Evolutionary conservation across 768 basidiomycete genomes (phyloP), one percentile per base, ranked within the genome.

Genomic region (Dictyophora rubrovolvata): DNA sequence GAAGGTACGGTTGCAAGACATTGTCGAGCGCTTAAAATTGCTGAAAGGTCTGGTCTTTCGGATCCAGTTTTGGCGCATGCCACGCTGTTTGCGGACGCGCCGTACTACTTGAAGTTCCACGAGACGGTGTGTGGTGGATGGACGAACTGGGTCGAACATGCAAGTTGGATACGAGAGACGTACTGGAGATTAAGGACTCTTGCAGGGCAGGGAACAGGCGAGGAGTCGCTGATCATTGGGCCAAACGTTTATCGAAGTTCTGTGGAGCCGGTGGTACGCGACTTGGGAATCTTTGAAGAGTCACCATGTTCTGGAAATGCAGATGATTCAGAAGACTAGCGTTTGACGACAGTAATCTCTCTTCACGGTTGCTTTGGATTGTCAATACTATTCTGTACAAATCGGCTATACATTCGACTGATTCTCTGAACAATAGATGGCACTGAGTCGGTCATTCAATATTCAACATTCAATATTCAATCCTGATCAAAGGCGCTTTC

Each of bases 51-150:
- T n/a, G n/a, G n/a, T n/a, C n/a, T n/a, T n/a, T n/a, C n/a, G n/a
- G 55, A 56, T 49, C 4, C 20, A 10, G 16, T 17, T 33, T 56
- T 56, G 46, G 34, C 34, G 4, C 55, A 33, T 16, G 55, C 55
- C 10, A 50, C 36, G 55, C 12, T 56, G 17, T 56, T 56, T 33
- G 55, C 47, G 8, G 42, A 56, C 21, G 55, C 55, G 2, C 55
- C 55, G 1, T 56, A 56, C 22, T 56, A 56, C 36, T 48, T 56
- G 18, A 56, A 56, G 48, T 56, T 56, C 42, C 55, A 56, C n/a
- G 55, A 56, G 22, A 48, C 48, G 7, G 12, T 56, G 11, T 20
- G 18, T 48, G 55, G 46, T 7, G 55, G 55, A 48, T 56, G 55
- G 55, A 48, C 42, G 46, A 11, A 35, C 20, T 56, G 55, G 55